Base-by-base conservation (phyloP, 2,329 filamentous ascomycete species). In the Penicillium thymicola region DNA sequence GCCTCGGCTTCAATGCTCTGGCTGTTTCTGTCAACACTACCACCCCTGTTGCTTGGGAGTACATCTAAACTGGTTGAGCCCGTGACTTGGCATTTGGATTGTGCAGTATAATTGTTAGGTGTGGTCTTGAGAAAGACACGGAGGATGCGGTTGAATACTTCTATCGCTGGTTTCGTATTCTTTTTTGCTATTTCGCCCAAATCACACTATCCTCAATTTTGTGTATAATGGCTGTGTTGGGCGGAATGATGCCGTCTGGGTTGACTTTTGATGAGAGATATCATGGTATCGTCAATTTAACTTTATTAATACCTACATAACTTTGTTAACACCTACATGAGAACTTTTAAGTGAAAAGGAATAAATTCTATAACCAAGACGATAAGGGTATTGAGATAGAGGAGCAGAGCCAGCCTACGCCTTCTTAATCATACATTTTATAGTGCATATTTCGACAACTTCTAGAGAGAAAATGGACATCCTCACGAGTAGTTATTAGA, bases 1-100 rank as follows among this genome's bases (percentile, higher is more conserved):
- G 75, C 53, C 53, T 76, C 23, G 68, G 66, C 4, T 77, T 78
- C 55, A 64, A 68, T 51, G 73, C 72, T 13, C 50, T 72, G 25
- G 67, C 75, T 25, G 48, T 67, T 27, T 46, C 62, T 67, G 59
- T 49, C 55, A 66, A 53, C 51, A 50, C n/a, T 16, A 60, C 54
- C 8, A 59, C 40, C 38, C 50, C 61, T 14, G 67, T 65, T 48
- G 70, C 74, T 34, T 76, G 73, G 74, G 68, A 77, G 63, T 77
- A 76, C 51, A 68, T 67, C 48, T 77, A 69, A 67, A 59, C 21
- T 36, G 27, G 34, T 21, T 38, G 16, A 55, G 14, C 41, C 18
- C 40, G 25, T 41, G 21, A 16, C 16, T 50, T 55, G 5, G 27
- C 16, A 25, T 34, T 23, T 28, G 16, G 13, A 18, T 13, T 51